Evolutionary conservation across 352 stramenopile genomes (phyloP).

Genomic region (Albugo candida): DNA sequence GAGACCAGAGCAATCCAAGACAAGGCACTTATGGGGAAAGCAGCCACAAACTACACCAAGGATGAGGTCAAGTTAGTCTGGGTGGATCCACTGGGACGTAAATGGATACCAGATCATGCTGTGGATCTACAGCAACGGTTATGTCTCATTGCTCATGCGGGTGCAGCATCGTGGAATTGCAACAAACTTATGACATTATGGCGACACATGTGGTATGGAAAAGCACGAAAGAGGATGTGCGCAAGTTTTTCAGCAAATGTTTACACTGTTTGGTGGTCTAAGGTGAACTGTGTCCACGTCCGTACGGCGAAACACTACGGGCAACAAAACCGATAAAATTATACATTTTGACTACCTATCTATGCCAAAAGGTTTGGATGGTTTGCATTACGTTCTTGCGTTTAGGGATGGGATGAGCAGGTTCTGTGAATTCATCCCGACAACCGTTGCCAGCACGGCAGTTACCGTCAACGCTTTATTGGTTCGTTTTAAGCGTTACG

Average conservation of each 20-base stretch:
- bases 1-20: neutral
- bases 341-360: constrained; percentile 19
- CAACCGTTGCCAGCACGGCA: neutral
- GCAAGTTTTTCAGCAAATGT: constrained; percentile 4
- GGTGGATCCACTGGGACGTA: neutral
- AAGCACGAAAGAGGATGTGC: constrained; percentile 4
- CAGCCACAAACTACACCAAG: too few species aligned
- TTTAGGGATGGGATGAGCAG: constrained; percentile 16
- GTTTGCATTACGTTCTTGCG: constrained; percentile 10
- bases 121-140: constrained; percentile 8
- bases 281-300: constrained; percentile 4
- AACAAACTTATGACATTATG: constrained; percentile 5
- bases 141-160: too few species aligned
- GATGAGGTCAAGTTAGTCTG: too few species aligned
- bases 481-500: constrained; percentile 12
- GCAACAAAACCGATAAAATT: constrained; percentile 17
- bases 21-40: neutral
- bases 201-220: constrained; percentile 6
- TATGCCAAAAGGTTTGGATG: constrained; percentile 2
- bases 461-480: neutral
- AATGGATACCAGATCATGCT: constrained; percentile 12
- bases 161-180: constrained; percentile 12
- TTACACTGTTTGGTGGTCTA: constrained; percentile 3
- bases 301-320: too few species aligned
- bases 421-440: constrained; percentile 10